phyloP scores from a whole-genome alignment of 2,329 filamentous ascomycete species.

The Rutstroemia sp. region DNA sequence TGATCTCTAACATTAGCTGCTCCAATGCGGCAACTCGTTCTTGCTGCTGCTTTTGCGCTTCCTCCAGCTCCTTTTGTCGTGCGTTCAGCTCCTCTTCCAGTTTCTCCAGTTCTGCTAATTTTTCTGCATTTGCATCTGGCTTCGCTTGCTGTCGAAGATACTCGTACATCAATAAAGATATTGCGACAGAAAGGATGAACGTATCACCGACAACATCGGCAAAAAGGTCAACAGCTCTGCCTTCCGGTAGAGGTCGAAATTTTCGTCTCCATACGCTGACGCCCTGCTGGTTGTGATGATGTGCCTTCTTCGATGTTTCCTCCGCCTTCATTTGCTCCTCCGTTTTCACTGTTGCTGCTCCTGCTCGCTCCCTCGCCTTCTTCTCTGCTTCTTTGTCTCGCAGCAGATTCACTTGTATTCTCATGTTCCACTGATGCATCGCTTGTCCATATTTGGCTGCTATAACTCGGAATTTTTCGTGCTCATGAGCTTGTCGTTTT shows the following conservation, averaged over 20 bases:
- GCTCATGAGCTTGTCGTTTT: slow-evolving; percentile 58
- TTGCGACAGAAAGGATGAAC: slow-evolving; percentile 55
- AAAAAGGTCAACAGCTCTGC: slow-evolving; percentile 59
- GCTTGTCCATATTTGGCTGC: slow-evolving; percentile 55
- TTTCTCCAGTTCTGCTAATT: slow-evolving; percentile 44
- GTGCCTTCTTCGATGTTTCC: slow-evolving; percentile 36
- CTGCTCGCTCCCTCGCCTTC: slow-evolving; percentile 53
- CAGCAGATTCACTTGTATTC: slow-evolving; percentile 50
- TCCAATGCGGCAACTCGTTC: slow-evolving; percentile 27
- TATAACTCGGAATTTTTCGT: slow-evolving; percentile 51
- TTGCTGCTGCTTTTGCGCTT: slow-evolving; percentile 34
- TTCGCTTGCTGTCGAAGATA: slow-evolving; percentile 52
- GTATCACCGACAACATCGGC: slow-evolving; percentile 57
- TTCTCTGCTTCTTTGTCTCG: slow-evolving; percentile 51
- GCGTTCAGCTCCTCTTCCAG: slow-evolving; percentile 44
- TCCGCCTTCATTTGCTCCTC: slow-evolving; percentile 51
- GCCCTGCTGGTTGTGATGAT: slow-evolving; percentile 24
- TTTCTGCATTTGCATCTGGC: slow-evolving; percentile 49
- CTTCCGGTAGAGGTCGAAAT: slow-evolving; percentile 55
- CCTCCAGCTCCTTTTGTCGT: slow-evolving; percentile 47
- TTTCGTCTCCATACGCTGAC: slow-evolving; percentile 54
- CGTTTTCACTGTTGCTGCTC: slow-evolving; percentile 57
- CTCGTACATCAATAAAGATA: slow-evolving; percentile 52
- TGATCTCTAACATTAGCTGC: slow-evolving; percentile 27
- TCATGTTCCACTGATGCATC: slow-evolving; percentile 63